These are phyloP conservation scores for Sisymbrium irio DNA, from an alignment of 345 rosid genomes.

Conservation along the genomic window DNA sequence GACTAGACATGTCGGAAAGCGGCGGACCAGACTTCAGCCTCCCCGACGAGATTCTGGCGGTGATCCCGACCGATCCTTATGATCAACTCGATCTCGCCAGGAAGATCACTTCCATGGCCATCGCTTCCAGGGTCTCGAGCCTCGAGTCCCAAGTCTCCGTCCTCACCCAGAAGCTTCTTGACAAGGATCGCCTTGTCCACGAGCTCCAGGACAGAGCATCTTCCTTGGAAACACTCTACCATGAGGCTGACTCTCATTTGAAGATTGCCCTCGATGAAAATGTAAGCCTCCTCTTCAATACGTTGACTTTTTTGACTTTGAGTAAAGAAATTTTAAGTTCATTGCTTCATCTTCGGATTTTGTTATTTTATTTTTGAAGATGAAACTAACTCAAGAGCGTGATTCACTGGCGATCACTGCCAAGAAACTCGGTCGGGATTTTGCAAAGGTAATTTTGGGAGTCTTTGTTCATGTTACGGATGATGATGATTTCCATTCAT, in stretches of 20 bases:
- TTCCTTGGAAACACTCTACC: slow-evolving; percentile 49
- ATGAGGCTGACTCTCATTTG: slow-evolving; percentile 57
- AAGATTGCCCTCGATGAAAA: slow-evolving; percentile 63
- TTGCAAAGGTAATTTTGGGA: slow-evolving; percentile 51
- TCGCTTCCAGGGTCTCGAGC: slow-evolving; percentile 82
- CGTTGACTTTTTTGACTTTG: neutral
- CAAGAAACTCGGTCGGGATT: slow-evolving; percentile 84
- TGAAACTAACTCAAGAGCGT: slow-evolving; percentile 66
- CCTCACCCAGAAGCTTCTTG: slow-evolving; percentile 48
- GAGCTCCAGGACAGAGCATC: slow-evolving; percentile 58
- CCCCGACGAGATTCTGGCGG: slow-evolving; percentile 72
- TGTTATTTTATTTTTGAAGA: slow-evolving; percentile 36
- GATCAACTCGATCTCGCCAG: slow-evolving; percentile 97
- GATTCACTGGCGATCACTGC: slow-evolving; percentile 70
- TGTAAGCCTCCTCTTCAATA: slow-evolving; percentile 32
- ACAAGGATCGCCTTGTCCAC: slow-evolving; percentile 60
- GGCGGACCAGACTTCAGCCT: slow-evolving; percentile 54
- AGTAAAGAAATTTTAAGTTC: no score
- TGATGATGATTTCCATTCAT: neutral
- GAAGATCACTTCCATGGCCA: slow-evolving; percentile 94
- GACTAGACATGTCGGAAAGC: slow-evolving; percentile 30
- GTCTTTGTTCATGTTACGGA: neutral
- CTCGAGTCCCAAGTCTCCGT: slow-evolving; percentile 65
- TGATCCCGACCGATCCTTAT: slow-evolving; percentile 83
- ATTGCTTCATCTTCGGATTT: neutral